Evolutionary conservation across 176 grass and related monocot species (phyloP).

Genomic region (Bothriochloa decipiens): DNA sequence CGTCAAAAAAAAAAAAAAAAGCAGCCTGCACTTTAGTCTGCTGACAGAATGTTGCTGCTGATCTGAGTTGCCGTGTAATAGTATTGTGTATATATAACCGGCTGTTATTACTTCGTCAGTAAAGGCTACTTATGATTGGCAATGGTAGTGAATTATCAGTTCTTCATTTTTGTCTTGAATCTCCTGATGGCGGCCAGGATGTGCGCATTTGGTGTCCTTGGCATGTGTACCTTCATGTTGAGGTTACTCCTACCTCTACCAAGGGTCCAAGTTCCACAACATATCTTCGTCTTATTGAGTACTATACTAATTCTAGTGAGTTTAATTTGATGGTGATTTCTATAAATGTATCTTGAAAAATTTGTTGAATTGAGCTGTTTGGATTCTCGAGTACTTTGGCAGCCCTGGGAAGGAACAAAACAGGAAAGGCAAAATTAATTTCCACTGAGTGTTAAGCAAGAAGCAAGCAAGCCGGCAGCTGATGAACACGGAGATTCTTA

Average conservation of each 20-base stretch:
- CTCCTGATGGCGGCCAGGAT: not conserved
- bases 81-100: not conserved
- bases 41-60: not conserved
- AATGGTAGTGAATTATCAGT: not conserved
- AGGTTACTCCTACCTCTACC: not conserved
- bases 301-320: too few relatives aligned
- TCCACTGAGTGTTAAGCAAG: too few relatives aligned
- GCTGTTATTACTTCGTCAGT: not conserved
- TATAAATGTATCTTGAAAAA: too few relatives aligned
- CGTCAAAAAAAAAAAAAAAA: too few relatives aligned
- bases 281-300: too few relatives aligned
- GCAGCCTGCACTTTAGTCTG: not conserved
- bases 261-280: not conserved
- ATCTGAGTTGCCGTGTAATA: not conserved
- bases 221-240: constrained; percentile 14
- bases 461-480: too few relatives aligned
- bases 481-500: too few relatives aligned
- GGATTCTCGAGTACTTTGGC: too few relatives aligned
- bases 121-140: not conserved
- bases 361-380: too few relatives aligned
- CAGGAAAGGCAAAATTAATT: too few relatives aligned
- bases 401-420: too few relatives aligned
- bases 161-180: not conserved
- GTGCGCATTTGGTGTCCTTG: not conserved
- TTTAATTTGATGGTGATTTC: too few relatives aligned